Percentiles rank a stretch among this genome's conserved stretches.
Evolutionary conservation across 352 stramenopile species (phyloP).

Genomic region (Globisporangium spiculum): DNA sequence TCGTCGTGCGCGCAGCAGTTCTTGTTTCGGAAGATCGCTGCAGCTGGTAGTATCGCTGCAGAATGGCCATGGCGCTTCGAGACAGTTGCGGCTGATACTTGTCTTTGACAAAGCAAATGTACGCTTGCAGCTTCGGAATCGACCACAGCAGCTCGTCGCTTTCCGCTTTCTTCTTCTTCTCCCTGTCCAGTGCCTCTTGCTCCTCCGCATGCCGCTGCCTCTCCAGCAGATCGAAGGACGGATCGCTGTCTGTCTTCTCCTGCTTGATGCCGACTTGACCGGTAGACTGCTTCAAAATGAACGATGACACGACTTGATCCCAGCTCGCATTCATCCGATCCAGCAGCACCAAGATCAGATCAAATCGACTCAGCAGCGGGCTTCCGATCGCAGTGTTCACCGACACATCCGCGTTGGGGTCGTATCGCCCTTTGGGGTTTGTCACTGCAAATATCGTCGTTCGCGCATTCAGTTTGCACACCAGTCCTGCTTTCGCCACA

Average conservation of each 20-base stretch:
- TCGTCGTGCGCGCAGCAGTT: constrained; percentile 84
- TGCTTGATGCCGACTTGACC: constrained; percentile 22
- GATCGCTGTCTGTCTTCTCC: constrained; percentile 26
- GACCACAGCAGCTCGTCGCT: constrained; percentile 51
- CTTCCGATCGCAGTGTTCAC: constrained; percentile 95
- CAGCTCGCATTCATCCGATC: constrained; percentile 87
- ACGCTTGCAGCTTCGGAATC: constrained; percentile 90
- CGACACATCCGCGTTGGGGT: constrained; percentile 86
- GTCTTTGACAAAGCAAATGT: constrained; percentile 91
- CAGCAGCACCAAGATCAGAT: constrained; percentile 95
- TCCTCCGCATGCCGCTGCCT: neutral
- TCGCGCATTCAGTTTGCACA: constrained; percentile 95
- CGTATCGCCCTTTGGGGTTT: constrained; percentile 90
- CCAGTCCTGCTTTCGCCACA: constrained; percentile 96
- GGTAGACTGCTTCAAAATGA: constrained; percentile 91
- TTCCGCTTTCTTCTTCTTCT: neutral
- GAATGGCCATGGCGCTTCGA: constrained; percentile 74
- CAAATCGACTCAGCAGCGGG: constrained; percentile 96
- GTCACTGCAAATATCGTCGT: constrained; percentile 96
- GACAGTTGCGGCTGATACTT: constrained; percentile 84
- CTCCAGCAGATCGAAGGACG: constrained; percentile 17
- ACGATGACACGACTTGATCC: constrained; percentile 93
- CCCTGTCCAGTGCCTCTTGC: constrained; percentile 11
- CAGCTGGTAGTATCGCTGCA: constrained; percentile 91
- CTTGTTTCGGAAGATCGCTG: constrained; percentile 64